A percentile compares a stretch with the other conserved stretches of the same genome.
phyloP scores from a whole-genome alignment of 108 stramenopile species.

The Nitzschia inconspicua region DNA sequence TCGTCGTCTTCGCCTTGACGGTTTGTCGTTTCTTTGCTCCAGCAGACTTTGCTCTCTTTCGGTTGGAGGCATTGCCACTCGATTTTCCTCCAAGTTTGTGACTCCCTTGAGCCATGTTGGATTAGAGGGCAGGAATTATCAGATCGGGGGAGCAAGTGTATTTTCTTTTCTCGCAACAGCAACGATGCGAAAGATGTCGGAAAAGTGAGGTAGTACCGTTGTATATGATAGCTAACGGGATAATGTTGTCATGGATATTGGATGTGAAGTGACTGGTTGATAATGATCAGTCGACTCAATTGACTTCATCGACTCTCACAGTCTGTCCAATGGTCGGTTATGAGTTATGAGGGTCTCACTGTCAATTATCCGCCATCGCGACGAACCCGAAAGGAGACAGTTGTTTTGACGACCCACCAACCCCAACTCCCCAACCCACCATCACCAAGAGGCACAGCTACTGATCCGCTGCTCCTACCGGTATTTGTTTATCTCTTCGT shows the following conservation, averaged over 20 bases:
- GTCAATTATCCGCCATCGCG: too few species aligned
- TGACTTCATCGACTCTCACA: neutral
- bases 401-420: neutral
- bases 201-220: too few species aligned
- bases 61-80: neutral
- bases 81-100: constrained; percentile 29
- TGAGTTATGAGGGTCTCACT: neutral
- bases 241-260: neutral
- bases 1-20: constrained; percentile 30
- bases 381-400: neutral
- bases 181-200: too few species aligned
- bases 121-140: too few species aligned
- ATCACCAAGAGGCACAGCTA: neutral
- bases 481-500: neutral
- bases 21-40: constrained; percentile 37
- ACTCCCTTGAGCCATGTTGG: constrained; percentile 62
- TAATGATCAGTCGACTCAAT: neutral
- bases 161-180: too few species aligned
- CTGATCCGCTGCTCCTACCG: neutral
- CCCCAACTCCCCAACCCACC: neutral
- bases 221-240: neutral
- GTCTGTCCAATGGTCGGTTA: neutral
- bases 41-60: constrained; percentile 16
- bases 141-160: too few species aligned
- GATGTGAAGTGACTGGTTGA: neutral